These are phyloP conservation scores for Erodium trifolium DNA, from an alignment of 441 rosid genomes.

Conservation along the genomic window DNA sequence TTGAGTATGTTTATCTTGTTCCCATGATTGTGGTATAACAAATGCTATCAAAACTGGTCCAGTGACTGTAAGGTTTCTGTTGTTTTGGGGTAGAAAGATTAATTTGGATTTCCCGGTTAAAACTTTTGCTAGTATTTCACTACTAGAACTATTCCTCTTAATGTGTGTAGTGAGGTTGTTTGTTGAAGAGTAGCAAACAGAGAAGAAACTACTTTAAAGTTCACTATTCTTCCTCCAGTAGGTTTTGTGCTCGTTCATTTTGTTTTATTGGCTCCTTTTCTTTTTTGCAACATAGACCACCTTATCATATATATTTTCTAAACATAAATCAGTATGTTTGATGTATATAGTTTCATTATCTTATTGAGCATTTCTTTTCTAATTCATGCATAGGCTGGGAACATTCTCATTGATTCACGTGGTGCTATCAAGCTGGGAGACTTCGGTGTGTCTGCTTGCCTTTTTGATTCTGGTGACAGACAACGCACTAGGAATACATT, in stretches of 20 bases:
- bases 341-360: constrained; percentile 12
- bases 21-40: background rate
- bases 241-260: background rate
- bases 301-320: too few species aligned
- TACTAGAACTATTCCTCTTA: background rate
- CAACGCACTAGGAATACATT: constrained; percentile 94
- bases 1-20: background rate
- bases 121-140: background rate
- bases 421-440: constrained; percentile 88
- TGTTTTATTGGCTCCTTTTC: background rate
- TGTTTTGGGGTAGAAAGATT: background rate
- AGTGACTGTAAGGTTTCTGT: background rate
- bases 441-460: constrained; percentile 95
- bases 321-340: background rate
- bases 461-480: constrained; percentile 97
- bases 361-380: constrained; percentile 15
- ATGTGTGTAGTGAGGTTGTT: too few species aligned
- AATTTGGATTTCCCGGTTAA: background rate
- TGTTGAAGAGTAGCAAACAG: too few species aligned
- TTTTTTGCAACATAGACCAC: too few species aligned
- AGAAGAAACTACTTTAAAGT: background rate
- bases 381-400: constrained; percentile 57
- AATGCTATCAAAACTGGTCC: background rate
- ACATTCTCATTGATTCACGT: constrained; percentile 69
- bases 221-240: background rate